Evolutionary conservation across 371 early-diverging fungal genomes (phyloP), one percentile per base, ranked within the genome.

Genomic region (Saksenaea oblongispora): DNA sequence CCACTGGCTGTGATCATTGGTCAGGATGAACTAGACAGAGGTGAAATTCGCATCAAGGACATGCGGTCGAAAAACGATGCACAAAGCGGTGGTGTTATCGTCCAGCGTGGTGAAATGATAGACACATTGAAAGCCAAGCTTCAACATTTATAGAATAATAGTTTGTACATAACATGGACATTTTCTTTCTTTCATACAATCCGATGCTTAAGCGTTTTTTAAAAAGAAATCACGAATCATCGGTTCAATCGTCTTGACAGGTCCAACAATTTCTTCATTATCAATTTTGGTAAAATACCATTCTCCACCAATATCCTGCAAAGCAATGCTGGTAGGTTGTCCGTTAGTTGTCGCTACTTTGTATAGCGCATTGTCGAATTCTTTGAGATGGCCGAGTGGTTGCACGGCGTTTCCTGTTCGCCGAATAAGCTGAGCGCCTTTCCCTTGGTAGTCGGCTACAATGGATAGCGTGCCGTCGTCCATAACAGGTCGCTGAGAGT

Each of bases 1-100:
- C 98, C 98, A 1, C 83, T 91, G 34, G 91, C 90, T 1, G 89
- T 98, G 22, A 93, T 97, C 62, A 84, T 98, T 58, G 97, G 97
- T 55, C 74, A 83, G n/a, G 88, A 89, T 58, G 98, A 97, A 72
- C 59, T 97, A 34, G 85, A 82, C 34, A 75, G 84, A 18, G 93
- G 94, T 8, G 65, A 86, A 24, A 92, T 97, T 35, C 89, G 88
- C 73, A 83, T 98, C 66, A 96, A 97, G 85, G 89, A 90, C 62
- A 94, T 93, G 93, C 73, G 82, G 36, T 73, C 73, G 31, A 89
- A 88, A 73, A 83, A 81, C 55, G 82, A 80, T 59, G 67, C 84
- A 17, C 86, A 87, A 73, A 82, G 80, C 54, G 83, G 83, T 31
- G 93, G 92, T 34, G 64, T 85, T n/a, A 70, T 69, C 13, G 80